A percentile compares a stretch with the other conserved stretches of the same genome.
Conservation (phyloP, 1,284 basidiomycete species). For the Takashimella koratensis region DNA sequence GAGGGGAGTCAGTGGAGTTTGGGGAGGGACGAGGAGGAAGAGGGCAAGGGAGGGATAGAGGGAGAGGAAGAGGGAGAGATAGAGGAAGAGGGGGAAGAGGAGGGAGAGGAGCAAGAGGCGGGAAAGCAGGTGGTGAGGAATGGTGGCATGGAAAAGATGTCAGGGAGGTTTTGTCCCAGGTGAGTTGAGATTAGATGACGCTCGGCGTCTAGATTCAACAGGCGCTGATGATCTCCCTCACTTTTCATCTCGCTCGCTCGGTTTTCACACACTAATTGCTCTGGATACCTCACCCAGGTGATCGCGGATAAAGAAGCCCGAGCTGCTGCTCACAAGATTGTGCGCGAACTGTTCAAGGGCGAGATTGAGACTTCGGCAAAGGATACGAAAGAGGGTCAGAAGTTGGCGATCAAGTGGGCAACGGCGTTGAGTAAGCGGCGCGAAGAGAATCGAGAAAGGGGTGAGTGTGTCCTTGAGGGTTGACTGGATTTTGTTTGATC, state of each 20-base stretch:
- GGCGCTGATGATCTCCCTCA: neutral
- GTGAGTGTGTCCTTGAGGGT: neutral
- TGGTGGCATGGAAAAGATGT: conserved; percentile 53
- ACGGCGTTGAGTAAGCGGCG: neutral
- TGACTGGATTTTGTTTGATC: neutral
- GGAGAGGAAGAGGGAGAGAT: conserved; percentile 49
- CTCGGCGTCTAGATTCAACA: neutral
- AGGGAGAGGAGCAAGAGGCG: conserved; percentile 51
- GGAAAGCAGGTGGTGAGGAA: conserved; percentile 18
- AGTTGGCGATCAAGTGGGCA: conserved; percentile 42
- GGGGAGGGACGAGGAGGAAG: conserved; percentile 40
- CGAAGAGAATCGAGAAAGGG: conserved; percentile 1
- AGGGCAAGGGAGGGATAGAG: conserved; percentile 48
- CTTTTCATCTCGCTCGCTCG: neutral
- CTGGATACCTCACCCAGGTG: conserved; percentile 54
- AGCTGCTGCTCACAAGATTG: conserved; percentile 72
- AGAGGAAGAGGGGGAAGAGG: conserved; percentile 53
- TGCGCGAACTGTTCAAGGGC: conserved; percentile 77
- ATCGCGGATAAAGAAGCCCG: conserved; percentile 77
- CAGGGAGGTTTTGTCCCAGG: conserved; percentile 73
- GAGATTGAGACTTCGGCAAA: conserved; percentile 64
- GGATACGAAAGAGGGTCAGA: conserved; percentile 20
- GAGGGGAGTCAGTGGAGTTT: neutral
- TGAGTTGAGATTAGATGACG: conserved; percentile 45
- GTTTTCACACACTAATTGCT: neutral